phyloP scores from a whole-genome alignment of 116 monocot genomes.

The Posidonia oceanica region DNA sequence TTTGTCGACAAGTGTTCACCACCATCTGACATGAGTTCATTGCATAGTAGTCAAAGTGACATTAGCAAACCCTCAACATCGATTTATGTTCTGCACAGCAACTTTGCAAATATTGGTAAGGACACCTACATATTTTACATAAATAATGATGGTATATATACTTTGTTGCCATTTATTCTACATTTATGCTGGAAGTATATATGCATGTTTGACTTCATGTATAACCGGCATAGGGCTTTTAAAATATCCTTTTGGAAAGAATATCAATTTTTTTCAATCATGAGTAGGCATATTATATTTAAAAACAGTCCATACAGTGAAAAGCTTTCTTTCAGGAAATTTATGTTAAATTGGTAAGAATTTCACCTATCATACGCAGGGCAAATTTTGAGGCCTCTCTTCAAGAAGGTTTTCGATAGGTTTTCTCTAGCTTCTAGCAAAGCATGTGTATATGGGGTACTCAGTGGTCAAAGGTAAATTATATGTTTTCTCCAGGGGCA shows the following conservation, averaged over 20 bases:
- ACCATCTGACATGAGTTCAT: background rate
- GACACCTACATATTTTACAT: too few relatives aligned
- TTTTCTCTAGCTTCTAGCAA: conserved; percentile 23
- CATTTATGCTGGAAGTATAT: too few relatives aligned
- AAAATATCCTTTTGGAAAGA: too few relatives aligned
- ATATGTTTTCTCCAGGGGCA: background rate
- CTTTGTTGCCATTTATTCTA: too few relatives aligned
- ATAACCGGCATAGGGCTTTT: too few relatives aligned
- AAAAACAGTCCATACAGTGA: too few relatives aligned
- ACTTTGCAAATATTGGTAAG: conserved; percentile 71
- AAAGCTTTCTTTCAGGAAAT: background rate
- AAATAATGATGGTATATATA: too few relatives aligned
- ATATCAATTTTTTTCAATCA: too few relatives aligned
- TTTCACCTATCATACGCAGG: conserved; percentile 28
- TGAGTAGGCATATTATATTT: too few relatives aligned
- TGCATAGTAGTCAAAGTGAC: background rate
- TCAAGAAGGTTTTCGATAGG: conserved; percentile 33
- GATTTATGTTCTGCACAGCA: conserved; percentile 52
- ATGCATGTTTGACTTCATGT: too few relatives aligned
- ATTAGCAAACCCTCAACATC: conserved; percentile 9
- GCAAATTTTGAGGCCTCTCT: conserved; percentile 46
- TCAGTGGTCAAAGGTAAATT: conserved; percentile 66
- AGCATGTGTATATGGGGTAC: conserved; percentile 42
- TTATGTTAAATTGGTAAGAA: background rate
- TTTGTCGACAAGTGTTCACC: conserved; percentile 1